These are phyloP conservation scores for Globisporangium abappressorium DNA, from an alignment of 352 stramenopile species.

Conservation along the genomic window DNA sequence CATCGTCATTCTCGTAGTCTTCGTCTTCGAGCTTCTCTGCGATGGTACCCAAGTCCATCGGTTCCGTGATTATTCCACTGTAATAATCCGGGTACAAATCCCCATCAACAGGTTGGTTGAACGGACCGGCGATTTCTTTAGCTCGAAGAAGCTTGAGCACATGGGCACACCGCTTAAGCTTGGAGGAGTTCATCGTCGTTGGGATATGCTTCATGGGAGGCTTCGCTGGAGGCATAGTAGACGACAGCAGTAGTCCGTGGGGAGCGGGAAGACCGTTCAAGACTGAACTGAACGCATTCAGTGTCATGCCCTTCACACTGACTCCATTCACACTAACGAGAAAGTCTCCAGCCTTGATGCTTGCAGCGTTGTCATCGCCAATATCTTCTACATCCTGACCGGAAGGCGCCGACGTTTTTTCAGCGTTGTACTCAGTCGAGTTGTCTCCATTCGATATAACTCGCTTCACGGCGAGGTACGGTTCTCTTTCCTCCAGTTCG, in stretches of 20 bases:
- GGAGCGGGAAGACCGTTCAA: conserved; percentile 25
- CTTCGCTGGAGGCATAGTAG: conserved; percentile 36
- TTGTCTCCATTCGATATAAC: conserved; percentile 18
- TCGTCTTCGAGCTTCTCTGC: conserved; percentile 82
- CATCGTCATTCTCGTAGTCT: conserved; percentile 81
- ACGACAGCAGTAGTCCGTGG: conserved; percentile 63
- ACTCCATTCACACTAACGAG: conserved; percentile 55
- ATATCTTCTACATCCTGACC: conserved; percentile 3
- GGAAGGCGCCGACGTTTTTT: background rate
- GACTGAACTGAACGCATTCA: conserved; percentile 32
- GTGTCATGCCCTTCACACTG: conserved; percentile 34
- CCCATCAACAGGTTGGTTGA: conserved; percentile 82
- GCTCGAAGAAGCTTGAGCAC: conserved; percentile 72
- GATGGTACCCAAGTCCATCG: conserved; percentile 83
- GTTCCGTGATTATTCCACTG: conserved; percentile 64
- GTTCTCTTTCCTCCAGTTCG: conserved; percentile 35
- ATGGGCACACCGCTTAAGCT: conserved; percentile 66
- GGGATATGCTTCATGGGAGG: conserved; percentile 53
- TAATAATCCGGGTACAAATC: conserved; percentile 87
- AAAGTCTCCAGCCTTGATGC: conserved; percentile 34
- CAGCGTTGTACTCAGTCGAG: background rate
- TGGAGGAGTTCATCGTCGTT: conserved; percentile 51
- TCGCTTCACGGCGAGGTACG: conserved; percentile 41
- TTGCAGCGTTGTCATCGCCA: conserved; percentile 12
- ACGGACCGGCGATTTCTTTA: conserved; percentile 75